A percentile compares a stretch with the other conserved stretches of the same genome.
phyloP scores from a whole-genome alignment of 257 asterid species.

The Salvia splendens region DNA sequence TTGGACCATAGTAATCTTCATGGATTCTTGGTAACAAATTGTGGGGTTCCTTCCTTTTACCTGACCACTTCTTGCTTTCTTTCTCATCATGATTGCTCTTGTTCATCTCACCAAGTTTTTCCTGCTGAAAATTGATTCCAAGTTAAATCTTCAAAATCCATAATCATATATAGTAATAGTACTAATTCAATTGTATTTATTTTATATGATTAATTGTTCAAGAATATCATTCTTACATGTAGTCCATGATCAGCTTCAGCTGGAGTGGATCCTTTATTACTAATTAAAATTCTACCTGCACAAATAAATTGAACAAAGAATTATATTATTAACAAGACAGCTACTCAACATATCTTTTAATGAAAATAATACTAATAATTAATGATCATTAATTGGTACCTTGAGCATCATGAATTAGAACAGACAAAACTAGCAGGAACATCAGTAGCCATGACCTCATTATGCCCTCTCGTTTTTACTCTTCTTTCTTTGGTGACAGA shows the following conservation, averaged over 20 bases:
- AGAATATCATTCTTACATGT: slow-evolving; percentile 40
- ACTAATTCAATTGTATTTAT: background rate
- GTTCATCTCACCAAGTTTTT: slow-evolving; percentile 18
- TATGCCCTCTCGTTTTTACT: background rate
- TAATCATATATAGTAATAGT: background rate
- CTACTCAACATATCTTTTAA: background rate
- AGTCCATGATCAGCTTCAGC: slow-evolving; percentile 20
- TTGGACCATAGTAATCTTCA: slow-evolving; percentile 84
- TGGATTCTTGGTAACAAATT: slow-evolving; percentile 79
- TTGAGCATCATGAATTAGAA: slow-evolving; percentile 53
- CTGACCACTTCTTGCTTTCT: slow-evolving; percentile 48
- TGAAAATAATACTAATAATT: background rate
- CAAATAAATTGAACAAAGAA: background rate
- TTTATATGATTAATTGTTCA: background rate
- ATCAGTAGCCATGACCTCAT: slow-evolving; percentile 53
- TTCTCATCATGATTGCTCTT: slow-evolving; percentile 20
- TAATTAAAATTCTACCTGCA: slow-evolving; percentile 48
- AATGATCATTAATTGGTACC: slow-evolving; percentile 32
- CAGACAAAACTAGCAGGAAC: slow-evolving; percentile 43
- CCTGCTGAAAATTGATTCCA: slow-evolving; percentile 28
- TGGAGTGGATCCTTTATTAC: slow-evolving; percentile 34
- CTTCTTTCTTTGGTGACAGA: background rate
- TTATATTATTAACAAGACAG: no score
- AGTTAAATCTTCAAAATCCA: background rate
- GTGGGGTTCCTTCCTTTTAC: slow-evolving; percentile 60